Evolutionary conservation across 2,329 filamentous ascomycete species (phyloP), one percentile per base, ranked within the genome.

Genomic region (Aphanoascus verrucosus): DNA sequence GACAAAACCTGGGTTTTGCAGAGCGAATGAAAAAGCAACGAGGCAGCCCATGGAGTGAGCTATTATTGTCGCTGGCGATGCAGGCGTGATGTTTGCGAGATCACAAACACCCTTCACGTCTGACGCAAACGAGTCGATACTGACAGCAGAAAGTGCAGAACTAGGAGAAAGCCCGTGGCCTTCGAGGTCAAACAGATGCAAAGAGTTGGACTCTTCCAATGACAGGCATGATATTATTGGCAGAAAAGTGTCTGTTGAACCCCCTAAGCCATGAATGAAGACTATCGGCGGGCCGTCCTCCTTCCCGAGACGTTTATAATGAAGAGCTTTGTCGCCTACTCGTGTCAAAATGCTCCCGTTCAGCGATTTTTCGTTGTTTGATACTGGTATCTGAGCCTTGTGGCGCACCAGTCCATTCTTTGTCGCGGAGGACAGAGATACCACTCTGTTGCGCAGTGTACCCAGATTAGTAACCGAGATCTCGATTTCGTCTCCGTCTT

Each of bases 221-320:
- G 53, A 58, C 0, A 74, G 58, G 1, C 61, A 57, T 0, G 65
- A 56, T 23, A 77, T 65, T 5, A 80, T 60, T 0, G 78, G 76
- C 0, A 61, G 63, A 61, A 69, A 80, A 58, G 66, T 74, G 3
- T 72, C 68, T 2, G 66, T 65, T 1, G 69, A 74, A 1, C 71
- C 74, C 2, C 77, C 77, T 0, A 81, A 67, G 5, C 78, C 78
- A 56, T 81, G 78, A n/a, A 81, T 63, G 57, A 80, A 80, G 20
- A 80, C 63, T 5, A 77, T 62, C 0, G 69, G 59, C 1, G 62
- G 11, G 57, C 62, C 12, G 57, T 41, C 12, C 23, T 37, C 19
- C n/a, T 23, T 60, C 9, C 67, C 69, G 31, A 62, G 34, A 31
- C 56, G 59, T 48, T 67, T 65, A 59, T 74, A 71, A 58, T 71